Evolutionary conservation across 768 basidiomycete genomes (phyloP).

Genomic region (Macrolepiota fuliginosa): DNA sequence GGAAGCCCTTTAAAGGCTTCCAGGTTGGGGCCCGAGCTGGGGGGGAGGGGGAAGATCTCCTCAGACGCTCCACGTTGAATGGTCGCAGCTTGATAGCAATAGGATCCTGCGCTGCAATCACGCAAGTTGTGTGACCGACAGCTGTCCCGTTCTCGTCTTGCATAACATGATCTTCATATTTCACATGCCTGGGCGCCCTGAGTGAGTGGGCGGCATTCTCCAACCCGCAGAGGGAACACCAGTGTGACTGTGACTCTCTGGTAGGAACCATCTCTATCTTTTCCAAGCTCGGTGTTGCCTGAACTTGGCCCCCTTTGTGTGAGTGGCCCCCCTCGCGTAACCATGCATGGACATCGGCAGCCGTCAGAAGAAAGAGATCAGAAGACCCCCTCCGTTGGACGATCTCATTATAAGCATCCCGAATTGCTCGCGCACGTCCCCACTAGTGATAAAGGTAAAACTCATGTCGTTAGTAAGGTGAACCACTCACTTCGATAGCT

Average conservation of each 20-base stretch:
- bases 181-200: not conserved
- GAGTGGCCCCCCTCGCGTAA: conserved; percentile 39
- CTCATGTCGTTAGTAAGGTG: not conserved
- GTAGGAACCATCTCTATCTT: not conserved
- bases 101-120: conserved; percentile 21
- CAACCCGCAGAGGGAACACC: conserved; percentile 10
- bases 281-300: conserved; percentile 1
- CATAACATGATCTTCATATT: not conserved
- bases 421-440: conserved; percentile 44
- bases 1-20: not conserved
- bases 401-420: conserved; percentile 34
- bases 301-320: conserved; percentile 15
- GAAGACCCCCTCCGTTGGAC: conserved; percentile 14
- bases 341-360: conserved; percentile 47
- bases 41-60: not conserved
- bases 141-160: not conserved
- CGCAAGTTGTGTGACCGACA: conserved; percentile 15
- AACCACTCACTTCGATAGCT: conserved; percentile 44
- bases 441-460: conserved; percentile 30
- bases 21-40: not conserved
- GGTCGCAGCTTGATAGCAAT: conserved; percentile 28
- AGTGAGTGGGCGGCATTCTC: not conserved
- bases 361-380: conserved; percentile 28
- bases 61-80: conserved; percentile 21
- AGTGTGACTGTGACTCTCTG: not conserved